These are phyloP conservation scores for Sporobolomyces pararoseus DNA, from an alignment of 768 basidiomycete genomes.

Conservation along the genomic window DNA sequence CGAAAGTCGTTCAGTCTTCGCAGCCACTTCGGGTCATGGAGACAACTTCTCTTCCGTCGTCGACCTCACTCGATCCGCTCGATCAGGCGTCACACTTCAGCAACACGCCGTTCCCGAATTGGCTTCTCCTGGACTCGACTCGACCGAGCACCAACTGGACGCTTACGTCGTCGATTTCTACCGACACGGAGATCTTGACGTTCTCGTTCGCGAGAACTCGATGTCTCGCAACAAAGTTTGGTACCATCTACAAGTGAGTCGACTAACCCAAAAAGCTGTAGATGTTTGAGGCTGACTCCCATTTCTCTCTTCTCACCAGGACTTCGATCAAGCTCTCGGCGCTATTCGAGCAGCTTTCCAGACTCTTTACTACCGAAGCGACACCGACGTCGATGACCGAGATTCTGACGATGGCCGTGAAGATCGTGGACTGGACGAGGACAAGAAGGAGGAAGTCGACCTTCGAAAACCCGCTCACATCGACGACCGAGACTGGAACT, in stretches of 20 bases:
- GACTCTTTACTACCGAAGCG: conserved; percentile 23
- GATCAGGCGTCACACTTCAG: conserved; percentile 59
- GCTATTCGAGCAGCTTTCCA: conserved; percentile 44
- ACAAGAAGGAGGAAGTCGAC: conserved; percentile 35
- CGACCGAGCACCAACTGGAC: conserved; percentile 53
- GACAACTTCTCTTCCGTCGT: conserved; percentile 57
- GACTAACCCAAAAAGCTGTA: too few relatives aligned
- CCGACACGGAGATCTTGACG: conserved; percentile 58
- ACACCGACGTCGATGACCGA: conserved; percentile 27
- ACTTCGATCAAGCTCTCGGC: conserved; percentile 51
- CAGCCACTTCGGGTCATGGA: conserved; percentile 64
- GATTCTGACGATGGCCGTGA: conserved; percentile 44
- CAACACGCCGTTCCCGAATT: conserved; percentile 59
- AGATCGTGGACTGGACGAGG: conserved; percentile 34
- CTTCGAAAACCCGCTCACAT: conserved; percentile 26
- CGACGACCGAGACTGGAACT: conserved; percentile 27
- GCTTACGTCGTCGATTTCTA: conserved; percentile 69
- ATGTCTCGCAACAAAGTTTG: conserved; percentile 57
- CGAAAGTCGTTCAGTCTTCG: conserved; percentile 60
- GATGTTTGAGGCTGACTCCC: too few relatives aligned
- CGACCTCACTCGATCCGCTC: conserved; percentile 58
- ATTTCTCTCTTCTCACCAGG: conserved; percentile 42
- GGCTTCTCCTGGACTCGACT: conserved; percentile 31
- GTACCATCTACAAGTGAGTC: conserved; percentile 54
- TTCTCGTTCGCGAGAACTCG: conserved; percentile 40